Base-by-base conservation (phyloP, 352 stramenopile species). In the Pythium diclinum region DNA sequence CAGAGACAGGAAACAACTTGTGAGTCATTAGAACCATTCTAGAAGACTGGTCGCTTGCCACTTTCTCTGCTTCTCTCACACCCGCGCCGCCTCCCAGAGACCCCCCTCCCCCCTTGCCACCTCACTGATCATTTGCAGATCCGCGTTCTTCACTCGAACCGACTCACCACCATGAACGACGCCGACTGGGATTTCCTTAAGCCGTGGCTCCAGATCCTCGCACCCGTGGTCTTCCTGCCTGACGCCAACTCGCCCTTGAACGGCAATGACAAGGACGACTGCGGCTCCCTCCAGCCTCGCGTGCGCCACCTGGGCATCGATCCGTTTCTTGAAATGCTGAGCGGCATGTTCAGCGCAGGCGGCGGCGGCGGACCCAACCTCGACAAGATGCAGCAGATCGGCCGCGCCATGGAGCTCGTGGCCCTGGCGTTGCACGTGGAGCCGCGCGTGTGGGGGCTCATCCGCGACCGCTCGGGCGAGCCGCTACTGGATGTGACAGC, bases 331-430 rank as follows among this genome's bases (percentile, higher is more conserved):
- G 16, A 47, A 19, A 23, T 13, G 14, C 3, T 47, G 5, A 16
- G 40, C 13, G 16, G 17, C 40, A 21, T 38, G 33, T 38, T 38
- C 33, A 38, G 33, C 33, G 11, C 33, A 9, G 33, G 33, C 33
- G 33, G 33, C 33, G 11, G 8, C 11, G 33, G 33, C 33, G 11
- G 33, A 14, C 33, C 33, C 33, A 13, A 38, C 33, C 8, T 38
- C 4, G 28, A 30, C 6, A 32, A 14, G 67, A 74, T 1, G 69
- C 77, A 53, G 76, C 16, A 25, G 47, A 30, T 47, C 14, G 9
- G 52, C 2, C 47, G 52, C 28, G 52, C 52, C 0, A 44, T 58
- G 30, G 52, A 58, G 32, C 10, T 58, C 14, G 28, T 58, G 9
- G 52, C 52, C n/a, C 32, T 58, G 7, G 52, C 52, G 1, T 32